Percentiles rank a stretch among this genome's conserved stretches.
Conservation (phyloP, 306 rosid genomes). For the Trichosanthes truncata region DNA sequence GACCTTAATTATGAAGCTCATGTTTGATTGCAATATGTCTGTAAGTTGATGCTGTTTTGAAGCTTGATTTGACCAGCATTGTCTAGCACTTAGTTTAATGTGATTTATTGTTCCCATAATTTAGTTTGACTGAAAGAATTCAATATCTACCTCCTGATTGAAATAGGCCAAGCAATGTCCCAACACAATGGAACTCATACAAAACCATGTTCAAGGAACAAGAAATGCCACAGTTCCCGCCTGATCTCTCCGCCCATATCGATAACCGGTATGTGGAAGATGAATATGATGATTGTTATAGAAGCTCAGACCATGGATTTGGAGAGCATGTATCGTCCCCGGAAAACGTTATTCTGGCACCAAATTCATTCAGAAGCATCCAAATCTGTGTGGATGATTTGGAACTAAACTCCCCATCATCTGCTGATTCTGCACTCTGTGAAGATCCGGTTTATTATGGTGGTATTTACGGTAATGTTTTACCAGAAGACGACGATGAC, state of each 20-base stretch:
- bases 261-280: slow-evolving; percentile 37
- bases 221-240: slow-evolving; percentile 27
- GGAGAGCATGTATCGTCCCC: slow-evolving; percentile 60
- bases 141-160: slow-evolving; percentile 12
- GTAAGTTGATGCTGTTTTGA: slow-evolving; percentile 1
- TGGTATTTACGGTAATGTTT: slow-evolving; percentile 24
- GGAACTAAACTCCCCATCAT: slow-evolving; percentile 55
- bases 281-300: slow-evolving; percentile 29
- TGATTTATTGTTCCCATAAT: neutral
- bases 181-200: slow-evolving; percentile 55
- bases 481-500: slow-evolving; percentile 31
- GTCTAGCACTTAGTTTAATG: neutral
- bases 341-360: slow-evolving; percentile 47
- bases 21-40: neutral
- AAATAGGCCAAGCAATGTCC: slow-evolving; percentile 56
- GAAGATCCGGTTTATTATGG: slow-evolving; percentile 45
- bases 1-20: neutral
- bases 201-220: slow-evolving; percentile 33
- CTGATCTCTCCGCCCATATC: slow-evolving; percentile 17
- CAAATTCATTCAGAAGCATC: slow-evolving; percentile 46
- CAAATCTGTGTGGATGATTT: slow-evolving; percentile 45
- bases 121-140: neutral
- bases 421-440: slow-evolving; percentile 57
- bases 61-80: slow-evolving; percentile 6
- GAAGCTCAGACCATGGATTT: slow-evolving; percentile 41